phyloP scores from a whole-genome alignment of 768 basidiomycete species.

The Coprinopsis sp. region DNA sequence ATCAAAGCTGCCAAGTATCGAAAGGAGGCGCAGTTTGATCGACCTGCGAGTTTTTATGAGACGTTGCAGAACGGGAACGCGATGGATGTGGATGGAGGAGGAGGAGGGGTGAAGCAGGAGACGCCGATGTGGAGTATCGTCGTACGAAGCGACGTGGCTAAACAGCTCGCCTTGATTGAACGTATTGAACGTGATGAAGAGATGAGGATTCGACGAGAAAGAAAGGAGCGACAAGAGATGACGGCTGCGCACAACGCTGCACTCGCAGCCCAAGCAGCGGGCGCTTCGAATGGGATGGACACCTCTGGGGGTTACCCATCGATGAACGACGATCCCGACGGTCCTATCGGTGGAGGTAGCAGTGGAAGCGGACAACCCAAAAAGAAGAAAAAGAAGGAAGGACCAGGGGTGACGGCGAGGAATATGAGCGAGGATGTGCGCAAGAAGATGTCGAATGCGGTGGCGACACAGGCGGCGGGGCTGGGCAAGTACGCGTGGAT shows the following conservation, averaged over 20 bases:
- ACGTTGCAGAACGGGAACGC: neutral
- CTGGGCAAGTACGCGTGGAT: conserved; percentile 87
- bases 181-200: conserved; percentile 83
- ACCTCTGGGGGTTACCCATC: conserved; percentile 16
- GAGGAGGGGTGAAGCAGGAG: neutral
- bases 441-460: conserved; percentile 89
- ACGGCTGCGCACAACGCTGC: conserved; percentile 60
- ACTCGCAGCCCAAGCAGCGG: conserved; percentile 42
- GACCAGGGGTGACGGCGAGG: conserved; percentile 76
- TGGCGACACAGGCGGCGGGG: conserved; percentile 86
- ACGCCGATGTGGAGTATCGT: conserved; percentile 80
- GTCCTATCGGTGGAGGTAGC: conserved; percentile 11
- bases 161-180: conserved; percentile 73
- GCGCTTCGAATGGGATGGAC: neutral
- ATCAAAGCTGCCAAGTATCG: conserved; percentile 65
- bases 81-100: conserved; percentile 32
- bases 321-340: conserved; percentile 29
- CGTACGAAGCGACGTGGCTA: conserved; percentile 74
- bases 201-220: conserved; percentile 62
- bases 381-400: conserved; percentile 83
- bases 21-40: conserved; percentile 64
- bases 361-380: conserved; percentile 49
- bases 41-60: conserved; percentile 59
- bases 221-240: conserved; percentile 73
- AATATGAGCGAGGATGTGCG: conserved; percentile 90